These are phyloP conservation scores for Gossypium bickii DNA, from an alignment of 345 rosid species.

Conservation along the genomic window DNA sequence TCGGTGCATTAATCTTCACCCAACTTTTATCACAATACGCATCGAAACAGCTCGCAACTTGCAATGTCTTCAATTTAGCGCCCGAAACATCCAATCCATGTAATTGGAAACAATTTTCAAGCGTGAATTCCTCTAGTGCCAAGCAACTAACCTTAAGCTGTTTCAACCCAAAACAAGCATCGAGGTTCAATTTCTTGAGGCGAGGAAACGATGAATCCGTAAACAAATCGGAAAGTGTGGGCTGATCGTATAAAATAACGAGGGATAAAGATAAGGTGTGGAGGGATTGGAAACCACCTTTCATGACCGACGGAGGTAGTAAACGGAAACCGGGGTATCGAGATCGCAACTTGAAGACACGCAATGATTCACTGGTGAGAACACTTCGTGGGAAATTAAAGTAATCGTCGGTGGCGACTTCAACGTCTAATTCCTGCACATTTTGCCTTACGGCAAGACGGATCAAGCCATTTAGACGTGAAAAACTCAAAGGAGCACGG, in stretches of 20 bases:
- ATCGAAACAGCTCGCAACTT: slow-evolving; percentile 56
- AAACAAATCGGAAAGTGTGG: slow-evolving; percentile 56
- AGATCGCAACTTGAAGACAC: slow-evolving; percentile 53
- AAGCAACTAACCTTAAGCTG: slow-evolving; percentile 54
- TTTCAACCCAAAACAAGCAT: slow-evolving; percentile 50
- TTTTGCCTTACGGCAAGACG: slow-evolving; percentile 64
- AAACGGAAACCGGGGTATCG: slow-evolving; percentile 64
- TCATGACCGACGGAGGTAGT: slow-evolving; percentile 51
- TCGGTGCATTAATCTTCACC: slow-evolving; percentile 52
- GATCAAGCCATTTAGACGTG: slow-evolving; percentile 56
- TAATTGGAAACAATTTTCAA: slow-evolving; percentile 53
- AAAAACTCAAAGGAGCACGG: slow-evolving; percentile 49
- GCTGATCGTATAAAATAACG: slow-evolving; percentile 41
- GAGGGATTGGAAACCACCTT: slow-evolving; percentile 52
- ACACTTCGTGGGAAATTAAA: slow-evolving; percentile 75
- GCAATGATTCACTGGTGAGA: slow-evolving; percentile 44
- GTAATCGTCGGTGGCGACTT: slow-evolving; percentile 67
- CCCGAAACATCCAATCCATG: slow-evolving; percentile 49
- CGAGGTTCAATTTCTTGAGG: slow-evolving; percentile 48
- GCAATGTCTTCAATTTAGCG: slow-evolving; percentile 38
- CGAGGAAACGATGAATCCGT: slow-evolving; percentile 61
- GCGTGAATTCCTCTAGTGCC: slow-evolving; percentile 42
- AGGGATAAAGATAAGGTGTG: slow-evolving; percentile 50
- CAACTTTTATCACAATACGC: slow-evolving; percentile 35
- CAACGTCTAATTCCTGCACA: slow-evolving; percentile 66